Conservation (phyloP, 129 eudicot genomes). For the Lactuca saligna region DNA sequence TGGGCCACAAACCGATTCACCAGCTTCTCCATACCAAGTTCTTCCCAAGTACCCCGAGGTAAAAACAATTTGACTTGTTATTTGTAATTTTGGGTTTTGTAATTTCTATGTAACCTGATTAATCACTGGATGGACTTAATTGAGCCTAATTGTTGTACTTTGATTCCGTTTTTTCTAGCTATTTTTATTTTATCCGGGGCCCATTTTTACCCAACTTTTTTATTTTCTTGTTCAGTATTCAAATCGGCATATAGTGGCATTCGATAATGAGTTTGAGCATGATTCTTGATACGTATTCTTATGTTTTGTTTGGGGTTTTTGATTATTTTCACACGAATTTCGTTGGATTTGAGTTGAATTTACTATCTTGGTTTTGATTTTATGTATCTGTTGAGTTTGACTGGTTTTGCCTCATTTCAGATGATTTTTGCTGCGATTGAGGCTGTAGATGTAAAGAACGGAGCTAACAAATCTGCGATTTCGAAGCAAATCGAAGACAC, state of each 20-base stretch:
- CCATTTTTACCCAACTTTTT: neutral
- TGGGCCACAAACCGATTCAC: slow-evolving; percentile 6
- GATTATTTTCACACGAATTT: neutral
- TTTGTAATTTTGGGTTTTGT: neutral
- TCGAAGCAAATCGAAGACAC: slow-evolving; percentile 59
- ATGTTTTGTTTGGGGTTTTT: neutral
- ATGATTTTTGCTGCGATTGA: slow-evolving; percentile 60
- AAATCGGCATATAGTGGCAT: neutral
- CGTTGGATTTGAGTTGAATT: neutral
- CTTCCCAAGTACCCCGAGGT: slow-evolving; percentile 63
- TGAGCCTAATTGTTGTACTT: neutral
- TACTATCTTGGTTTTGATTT: neutral
- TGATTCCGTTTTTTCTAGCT: neutral
- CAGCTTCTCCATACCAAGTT: slow-evolving; percentile 13
- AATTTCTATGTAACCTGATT: neutral
- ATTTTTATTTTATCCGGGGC: neutral
- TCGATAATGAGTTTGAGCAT: neutral
- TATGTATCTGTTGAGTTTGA: neutral
- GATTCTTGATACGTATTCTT: neutral
- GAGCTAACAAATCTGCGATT: slow-evolving; percentile 56
- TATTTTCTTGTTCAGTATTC: neutral
- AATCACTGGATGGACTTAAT: neutral
- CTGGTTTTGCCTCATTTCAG: slow-evolving; percentile 30
- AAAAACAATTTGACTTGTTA: neutral
- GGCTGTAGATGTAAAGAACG: slow-evolving; percentile 38